phyloP scores from a whole-genome alignment of 371 early-diverging fungal genomes.

The Mortierella sp. region DNA sequence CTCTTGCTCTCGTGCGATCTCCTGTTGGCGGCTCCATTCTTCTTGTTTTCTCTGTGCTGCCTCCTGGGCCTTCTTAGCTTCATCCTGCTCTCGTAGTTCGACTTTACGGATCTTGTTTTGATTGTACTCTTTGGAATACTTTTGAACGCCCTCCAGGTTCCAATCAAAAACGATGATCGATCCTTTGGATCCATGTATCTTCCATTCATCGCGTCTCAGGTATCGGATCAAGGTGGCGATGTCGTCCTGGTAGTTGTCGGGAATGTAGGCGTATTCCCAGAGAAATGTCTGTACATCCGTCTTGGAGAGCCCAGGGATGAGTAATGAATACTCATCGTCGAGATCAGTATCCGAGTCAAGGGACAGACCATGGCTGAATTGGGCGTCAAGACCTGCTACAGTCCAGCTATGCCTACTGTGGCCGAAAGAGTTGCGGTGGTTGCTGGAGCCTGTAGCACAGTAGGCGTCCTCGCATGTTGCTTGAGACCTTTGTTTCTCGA shows the following conservation, averaged over 20 bases:
- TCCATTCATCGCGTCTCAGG: slow-evolving; percentile 47
- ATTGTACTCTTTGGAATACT: slow-evolving; percentile 38
- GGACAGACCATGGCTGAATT: slow-evolving; percentile 7
- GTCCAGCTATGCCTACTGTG: slow-evolving; percentile 9
- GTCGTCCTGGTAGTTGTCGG: slow-evolving; percentile 45
- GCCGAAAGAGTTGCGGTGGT: background rate
- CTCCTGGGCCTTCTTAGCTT: slow-evolving; percentile 25
- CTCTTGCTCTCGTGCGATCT: slow-evolving; percentile 29
- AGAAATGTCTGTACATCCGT: slow-evolving; percentile 50
- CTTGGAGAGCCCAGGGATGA: slow-evolving; percentile 43
- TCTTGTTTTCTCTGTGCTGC: slow-evolving; percentile 25
- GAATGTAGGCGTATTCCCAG: slow-evolving; percentile 51
- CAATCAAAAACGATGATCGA: slow-evolving; percentile 35
- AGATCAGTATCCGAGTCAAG: slow-evolving; percentile 34
- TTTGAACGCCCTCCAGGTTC: slow-evolving; percentile 44
- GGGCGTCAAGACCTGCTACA: slow-evolving; percentile 10
- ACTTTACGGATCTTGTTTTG: slow-evolving; percentile 42
- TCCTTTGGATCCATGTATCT: slow-evolving; percentile 46
- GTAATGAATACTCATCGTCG: slow-evolving; percentile 40
- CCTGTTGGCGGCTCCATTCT: slow-evolving; percentile 37
- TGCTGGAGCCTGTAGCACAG: slow-evolving; percentile 4
- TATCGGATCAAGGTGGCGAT: slow-evolving; percentile 47
- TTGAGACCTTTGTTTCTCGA: background rate
- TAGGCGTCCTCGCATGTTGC: background rate
- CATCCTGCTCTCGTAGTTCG: slow-evolving; percentile 36